These are phyloP conservation scores for Talaromyces rugulosus DNA, from an alignment of 2,329 filamentous ascomycete genomes.

Conservation along the genomic window DNA sequence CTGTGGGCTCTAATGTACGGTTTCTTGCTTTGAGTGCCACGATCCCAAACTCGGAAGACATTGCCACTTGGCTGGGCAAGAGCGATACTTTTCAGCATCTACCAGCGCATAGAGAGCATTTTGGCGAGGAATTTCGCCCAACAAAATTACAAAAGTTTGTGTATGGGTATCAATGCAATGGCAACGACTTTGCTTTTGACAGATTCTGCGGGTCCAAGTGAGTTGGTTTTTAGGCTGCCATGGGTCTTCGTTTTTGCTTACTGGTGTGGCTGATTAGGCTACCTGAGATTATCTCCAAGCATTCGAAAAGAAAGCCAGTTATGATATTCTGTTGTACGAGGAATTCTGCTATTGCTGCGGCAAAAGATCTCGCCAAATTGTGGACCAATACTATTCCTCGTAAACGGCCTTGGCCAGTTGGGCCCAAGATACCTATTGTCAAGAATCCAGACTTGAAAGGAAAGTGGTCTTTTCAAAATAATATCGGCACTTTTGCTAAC, in stretches of 20 bases:
- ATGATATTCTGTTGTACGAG: conserved; percentile 81
- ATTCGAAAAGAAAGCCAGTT: conserved; percentile 68
- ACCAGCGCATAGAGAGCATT: conserved; percentile 64
- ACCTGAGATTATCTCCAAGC: conserved; percentile 60
- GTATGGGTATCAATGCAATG: conserved; percentile 60
- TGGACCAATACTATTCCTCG: conserved; percentile 53
- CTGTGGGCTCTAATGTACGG: conserved; percentile 67
- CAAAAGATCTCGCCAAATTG: conserved; percentile 61
- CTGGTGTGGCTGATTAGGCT: conserved; percentile 47
- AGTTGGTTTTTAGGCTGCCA: conserved; percentile 15
- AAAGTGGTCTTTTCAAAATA: conserved; percentile 23
- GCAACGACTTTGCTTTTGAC: conserved; percentile 76
- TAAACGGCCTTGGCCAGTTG: conserved; percentile 61
- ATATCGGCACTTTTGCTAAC: conserved; percentile 10
- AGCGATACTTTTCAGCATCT: conserved; percentile 55
- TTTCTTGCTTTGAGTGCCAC: conserved; percentile 81
- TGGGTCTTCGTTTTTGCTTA: not conserved
- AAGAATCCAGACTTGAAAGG: conserved; percentile 58
- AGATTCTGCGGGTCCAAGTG: conserved; percentile 60
- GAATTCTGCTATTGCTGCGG: conserved; percentile 65
- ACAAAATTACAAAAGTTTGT: conserved; percentile 74
- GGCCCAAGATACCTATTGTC: conserved; percentile 49
- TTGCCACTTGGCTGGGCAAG: conserved; percentile 74
- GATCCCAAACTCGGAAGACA: conserved; percentile 75
- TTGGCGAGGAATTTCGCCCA: conserved; percentile 75